These are phyloP conservation scores for Hyphodiscus hymeniophilus DNA, from an alignment of 495 filamentous ascomycete species.

Conservation along the genomic window DNA sequence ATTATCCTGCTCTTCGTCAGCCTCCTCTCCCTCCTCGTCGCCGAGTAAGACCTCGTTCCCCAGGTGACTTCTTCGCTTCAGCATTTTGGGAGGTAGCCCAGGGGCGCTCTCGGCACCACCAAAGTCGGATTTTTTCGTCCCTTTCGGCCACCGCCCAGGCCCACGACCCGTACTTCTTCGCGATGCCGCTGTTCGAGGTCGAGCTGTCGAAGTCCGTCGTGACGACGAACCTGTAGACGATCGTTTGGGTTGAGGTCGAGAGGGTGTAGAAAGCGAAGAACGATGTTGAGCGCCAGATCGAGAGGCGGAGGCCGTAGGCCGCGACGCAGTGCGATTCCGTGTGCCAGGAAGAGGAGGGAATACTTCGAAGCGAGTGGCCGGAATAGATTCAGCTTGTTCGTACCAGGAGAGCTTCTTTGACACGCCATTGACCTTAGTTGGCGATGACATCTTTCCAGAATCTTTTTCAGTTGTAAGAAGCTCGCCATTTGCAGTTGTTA, in stretches of 20 bases:
- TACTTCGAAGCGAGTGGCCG: constrained; percentile 73
- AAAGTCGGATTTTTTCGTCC: constrained; percentile 49
- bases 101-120: constrained; percentile 47
- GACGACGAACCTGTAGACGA: constrained; percentile 5
- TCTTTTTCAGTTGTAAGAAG: constrained; percentile 3
- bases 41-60: constrained; percentile 19
- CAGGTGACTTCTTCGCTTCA: constrained; percentile 26
- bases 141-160: constrained; percentile 45
- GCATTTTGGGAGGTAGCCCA: constrained; percentile 42
- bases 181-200: constrained; percentile 8
- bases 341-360: constrained; percentile 63
- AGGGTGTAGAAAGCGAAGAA: constrained; percentile 1
- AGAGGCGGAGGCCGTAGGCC: constrained; percentile 5
- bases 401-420: constrained; percentile 19
- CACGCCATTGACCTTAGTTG: constrained; percentile 27
- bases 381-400: constrained; percentile 45
- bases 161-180: constrained; percentile 39
- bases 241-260: constrained; percentile 9
- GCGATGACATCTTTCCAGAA: constrained; percentile 3
- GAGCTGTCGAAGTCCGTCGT: constrained; percentile 11
- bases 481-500: constrained; percentile 12
- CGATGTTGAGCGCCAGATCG: constrained; percentile 9
- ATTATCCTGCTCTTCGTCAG: constrained; percentile 28
- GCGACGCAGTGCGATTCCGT: constrained; percentile 19
- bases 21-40: constrained; percentile 23